phyloP scores from a whole-genome alignment of 2,329 filamentous ascomycete genomes.

The Phialocephala sp. region DNA sequence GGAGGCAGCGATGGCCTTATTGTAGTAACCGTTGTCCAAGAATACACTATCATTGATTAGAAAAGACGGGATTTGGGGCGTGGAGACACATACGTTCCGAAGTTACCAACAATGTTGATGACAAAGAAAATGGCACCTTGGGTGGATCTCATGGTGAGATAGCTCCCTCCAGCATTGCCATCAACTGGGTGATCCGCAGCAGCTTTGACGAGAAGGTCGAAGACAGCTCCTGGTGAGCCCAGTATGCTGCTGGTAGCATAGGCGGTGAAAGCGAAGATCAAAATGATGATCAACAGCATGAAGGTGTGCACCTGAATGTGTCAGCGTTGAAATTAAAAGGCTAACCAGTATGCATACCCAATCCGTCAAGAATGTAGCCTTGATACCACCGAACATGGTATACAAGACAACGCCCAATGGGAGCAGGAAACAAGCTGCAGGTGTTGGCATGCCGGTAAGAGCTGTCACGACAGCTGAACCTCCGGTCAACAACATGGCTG shows the following conservation, averaged over 20 bases:
- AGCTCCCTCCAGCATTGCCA: conserved; percentile 81
- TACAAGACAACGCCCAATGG: conserved; percentile 83
- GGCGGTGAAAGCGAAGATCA: conserved; percentile 81
- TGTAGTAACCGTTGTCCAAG: conserved; percentile 88
- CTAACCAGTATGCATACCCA: conserved; percentile 18
- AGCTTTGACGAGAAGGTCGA: conserved; percentile 75
- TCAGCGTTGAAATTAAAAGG: conserved; percentile 50
- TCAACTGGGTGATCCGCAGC: conserved; percentile 73
- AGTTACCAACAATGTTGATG: conserved; percentile 87
- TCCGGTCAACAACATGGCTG: conserved; percentile 86
- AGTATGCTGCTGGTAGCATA: conserved; percentile 76
- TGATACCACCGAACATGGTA: conserved; percentile 79
- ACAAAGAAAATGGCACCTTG: conserved; percentile 90
- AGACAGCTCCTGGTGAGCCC: conserved; percentile 78
- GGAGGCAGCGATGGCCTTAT: conserved; percentile 89
- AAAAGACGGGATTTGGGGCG: background rate
- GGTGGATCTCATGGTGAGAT: conserved; percentile 82
- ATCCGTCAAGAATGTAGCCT: conserved; percentile 80
- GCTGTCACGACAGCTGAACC: conserved; percentile 76
- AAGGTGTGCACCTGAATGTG: conserved; percentile 73
- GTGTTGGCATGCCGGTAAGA: conserved; percentile 75
- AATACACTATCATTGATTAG: conserved; percentile 67
- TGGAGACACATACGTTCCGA: conserved; percentile 53
- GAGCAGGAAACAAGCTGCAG: conserved; percentile 83
- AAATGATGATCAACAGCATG: conserved; percentile 83